Evolutionary conservation across 495 filamentous ascomycete species (phyloP).

Genomic region (Penicillium steckii): DNA sequence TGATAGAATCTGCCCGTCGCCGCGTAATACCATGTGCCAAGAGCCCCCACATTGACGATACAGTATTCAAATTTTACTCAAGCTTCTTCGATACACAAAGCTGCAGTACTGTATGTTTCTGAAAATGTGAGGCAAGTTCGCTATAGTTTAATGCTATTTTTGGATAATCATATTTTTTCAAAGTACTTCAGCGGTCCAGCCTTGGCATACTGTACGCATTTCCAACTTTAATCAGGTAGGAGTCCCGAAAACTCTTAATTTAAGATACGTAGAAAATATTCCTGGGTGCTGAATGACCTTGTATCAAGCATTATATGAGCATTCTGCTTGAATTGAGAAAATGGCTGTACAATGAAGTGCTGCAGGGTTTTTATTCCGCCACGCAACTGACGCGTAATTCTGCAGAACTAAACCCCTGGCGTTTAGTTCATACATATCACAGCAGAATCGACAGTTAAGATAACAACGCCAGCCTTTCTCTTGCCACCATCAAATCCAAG

Average conservation of each 20-base stretch:
- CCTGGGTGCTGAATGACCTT: neutral
- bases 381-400: constrained; percentile 10
- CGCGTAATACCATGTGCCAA: too few species aligned
- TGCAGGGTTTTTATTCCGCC: neutral
- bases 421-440: neutral
- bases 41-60: too few species aligned
- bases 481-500: too few species aligned
- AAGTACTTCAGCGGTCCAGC: too few species aligned
- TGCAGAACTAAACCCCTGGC: neutral
- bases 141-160: neutral
- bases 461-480: too few species aligned
- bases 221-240: too few species aligned
- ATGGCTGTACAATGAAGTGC: neutral
- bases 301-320: neutral
- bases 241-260: too few species aligned
- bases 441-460: neutral
- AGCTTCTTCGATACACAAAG: neutral
- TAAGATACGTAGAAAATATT: too few species aligned
- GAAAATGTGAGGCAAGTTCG: neutral
- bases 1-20: too few species aligned
- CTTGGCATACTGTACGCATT: too few species aligned
- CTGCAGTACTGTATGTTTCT: neutral
- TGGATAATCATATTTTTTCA: neutral
- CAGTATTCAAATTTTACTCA: too few species aligned
- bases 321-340: neutral